Base-by-base conservation (phyloP, 306 rosid species). In the Mimosa bimucronata region DNA sequence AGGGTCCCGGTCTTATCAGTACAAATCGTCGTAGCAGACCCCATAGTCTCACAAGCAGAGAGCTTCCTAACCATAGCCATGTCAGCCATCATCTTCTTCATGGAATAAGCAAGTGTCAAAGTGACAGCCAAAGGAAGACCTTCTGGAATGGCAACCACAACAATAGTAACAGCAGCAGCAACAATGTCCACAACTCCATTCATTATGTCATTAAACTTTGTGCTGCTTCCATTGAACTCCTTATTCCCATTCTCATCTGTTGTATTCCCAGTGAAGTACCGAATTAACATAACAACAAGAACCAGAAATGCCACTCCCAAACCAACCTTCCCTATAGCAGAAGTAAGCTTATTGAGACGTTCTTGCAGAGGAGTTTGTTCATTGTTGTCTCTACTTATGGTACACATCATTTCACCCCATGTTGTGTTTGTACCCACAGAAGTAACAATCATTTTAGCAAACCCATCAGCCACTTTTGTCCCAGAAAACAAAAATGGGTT, bases 21-120 rank as follows among this genome's bases (percentile, higher is more conserved):
- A 41, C 83, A 88, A 28, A 88, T 86, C 1, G 81, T 66, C 37
- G 88, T 86, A 29, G 85, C 82, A 44, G 85, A 82, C 3, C 87
- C 88, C 86, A 86, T 82, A 0, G 84, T 86, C 77, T 88, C 86
- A 6, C 84, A 86, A 44, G 88, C 87, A 57, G 87, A 82, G 28
- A 80, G 85, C 79, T 83, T 82, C 30, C 84, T n/a, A 14, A 86
- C 90, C 81, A 88, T 77, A 6, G 88, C 88, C 0, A 82, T 62
- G 16, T 86, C 84, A 0, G 25, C 85, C 88, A 84, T 86, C 92
- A 86, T 79, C 77, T 72, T 88, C 83, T 86, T 88, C 87, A 86
- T 86, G 0, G 88, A 82, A 73, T 86, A 84, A 65, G 89, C 85
- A 29, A 77, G 87, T 18, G 87, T 86, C 0, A 86, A 67, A 0